Percentiles rank a stretch among this genome's conserved stretches.
These are phyloP conservation scores for Tilletia caries DNA, from an alignment of 1,284 basidiomycete genomes.

Conservation along the genomic window DNA sequence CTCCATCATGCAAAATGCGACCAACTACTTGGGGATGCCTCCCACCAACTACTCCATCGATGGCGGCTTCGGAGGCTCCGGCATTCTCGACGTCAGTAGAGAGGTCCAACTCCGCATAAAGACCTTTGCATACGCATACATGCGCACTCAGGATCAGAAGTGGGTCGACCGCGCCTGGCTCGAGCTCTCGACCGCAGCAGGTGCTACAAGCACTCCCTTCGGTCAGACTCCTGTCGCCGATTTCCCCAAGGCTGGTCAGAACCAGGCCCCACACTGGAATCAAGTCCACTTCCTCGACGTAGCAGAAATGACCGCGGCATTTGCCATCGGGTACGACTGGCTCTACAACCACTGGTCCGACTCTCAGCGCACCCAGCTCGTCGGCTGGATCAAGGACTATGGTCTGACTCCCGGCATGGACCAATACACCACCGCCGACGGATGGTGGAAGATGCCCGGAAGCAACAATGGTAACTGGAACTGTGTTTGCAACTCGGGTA, in stretches of 20 bases:
- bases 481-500: constrained; percentile 89
- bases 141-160: constrained; percentile 78
- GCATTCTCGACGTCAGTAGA: constrained; percentile 87
- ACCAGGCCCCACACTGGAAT: constrained; percentile 70
- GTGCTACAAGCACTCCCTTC: constrained; percentile 57
- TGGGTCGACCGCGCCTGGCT: constrained; percentile 80
- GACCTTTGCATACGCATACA: constrained; percentile 85
- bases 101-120: constrained; percentile 87
- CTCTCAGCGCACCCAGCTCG: constrained; percentile 70
- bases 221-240: constrained; percentile 54
- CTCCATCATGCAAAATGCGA: constrained; percentile 84
- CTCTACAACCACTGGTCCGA: constrained; percentile 78
- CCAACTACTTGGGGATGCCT: constrained; percentile 62
- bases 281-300: constrained; percentile 86
- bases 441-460: constrained; percentile 57
- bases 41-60: constrained; percentile 74
- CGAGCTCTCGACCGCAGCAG: constrained; percentile 63
- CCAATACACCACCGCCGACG: constrained; percentile 44
- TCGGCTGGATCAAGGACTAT: constrained; percentile 70
- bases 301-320: constrained; percentile 70
- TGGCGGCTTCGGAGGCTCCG: constrained; percentile 64
- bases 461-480: constrained; percentile 82
- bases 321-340: constrained; percentile 84
- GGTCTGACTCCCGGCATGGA: constrained; percentile 63
- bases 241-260: constrained; percentile 17